Base-by-base conservation (phyloP, 148 eudicot species). In the Vaccinium darrowii region DNA sequence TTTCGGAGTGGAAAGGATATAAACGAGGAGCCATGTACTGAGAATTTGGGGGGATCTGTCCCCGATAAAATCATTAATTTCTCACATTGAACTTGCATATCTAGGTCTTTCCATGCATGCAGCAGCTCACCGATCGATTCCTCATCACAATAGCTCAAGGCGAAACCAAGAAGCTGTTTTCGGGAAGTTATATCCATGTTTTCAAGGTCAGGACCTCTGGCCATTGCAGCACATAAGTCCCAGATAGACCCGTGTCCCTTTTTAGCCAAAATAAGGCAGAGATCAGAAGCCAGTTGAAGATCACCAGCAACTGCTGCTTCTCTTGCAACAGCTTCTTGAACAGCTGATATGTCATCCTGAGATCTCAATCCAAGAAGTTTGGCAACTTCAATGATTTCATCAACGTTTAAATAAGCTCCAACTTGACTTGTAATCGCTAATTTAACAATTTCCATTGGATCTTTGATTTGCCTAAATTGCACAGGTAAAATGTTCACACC, bases 291-390 rank as follows among this genome's bases (percentile, higher is more conserved):
- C 89, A 94, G 88, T 63, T 97, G 99, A 58, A 97, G 87, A 88
- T 97, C 98, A 82, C 98, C 99, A 74, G 98, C 95, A 88, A 94
- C 94, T 83, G 98, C 99, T 86, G 99, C 99, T 89, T 97, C 98
- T 88, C 99, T 93, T 43, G 99, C 98, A 85, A 97, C 92, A 85
- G 98, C 99, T 93, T 94, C 98, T 89, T 97, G 98, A 82, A 95
- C 96, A 73, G 91, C 87, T 80, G 93, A 90, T 84, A 97, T 91
- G 67, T 94, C 95, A 87, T 93, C 98, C 84, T 91, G 95, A 83
- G 99, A 94, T 87, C 88, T 91, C 86, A 97, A 89, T 67, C 99
- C 99, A 83, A 97, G 96, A 88, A 97, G 98, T 81, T 93, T 97
- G 89, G 98, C 98, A 72, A 93, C 88, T 88, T 94, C 98, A 86